These are phyloP conservation scores for Stropharia rugosoannulata DNA, from an alignment of 768 basidiomycete species.

Conservation along the genomic window DNA sequence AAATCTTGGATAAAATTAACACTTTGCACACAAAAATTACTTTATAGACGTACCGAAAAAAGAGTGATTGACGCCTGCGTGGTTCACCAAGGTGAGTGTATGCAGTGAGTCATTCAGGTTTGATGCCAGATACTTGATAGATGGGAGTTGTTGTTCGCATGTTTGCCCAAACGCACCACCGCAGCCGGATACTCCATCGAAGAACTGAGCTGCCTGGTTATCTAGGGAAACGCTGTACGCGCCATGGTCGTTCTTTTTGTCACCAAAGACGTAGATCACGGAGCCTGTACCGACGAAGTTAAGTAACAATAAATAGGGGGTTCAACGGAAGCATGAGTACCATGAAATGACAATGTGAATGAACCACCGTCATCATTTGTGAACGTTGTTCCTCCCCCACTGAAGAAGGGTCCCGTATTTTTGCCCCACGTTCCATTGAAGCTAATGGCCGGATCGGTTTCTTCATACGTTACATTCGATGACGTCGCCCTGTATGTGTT, in stretches of 20 bases:
- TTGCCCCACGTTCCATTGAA: conserved; percentile 41
- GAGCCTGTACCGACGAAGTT: conserved; percentile 28
- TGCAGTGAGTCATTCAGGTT: conserved; percentile 39
- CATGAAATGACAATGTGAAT: conserved; percentile 39
- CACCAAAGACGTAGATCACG: conserved; percentile 44
- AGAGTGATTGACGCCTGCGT: conserved; percentile 40
- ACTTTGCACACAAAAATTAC: background rate
- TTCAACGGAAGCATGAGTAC: conserved; percentile 19
- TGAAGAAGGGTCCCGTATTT: conserved; percentile 42
- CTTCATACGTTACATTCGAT: conserved; percentile 40
- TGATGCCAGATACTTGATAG: conserved; percentile 40
- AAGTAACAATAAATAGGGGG: background rate
- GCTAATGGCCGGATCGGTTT: conserved; percentile 35
- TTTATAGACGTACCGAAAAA: conserved; percentile 36
- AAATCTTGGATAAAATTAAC: conserved; percentile 28
- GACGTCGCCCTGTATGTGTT: conserved; percentile 33
- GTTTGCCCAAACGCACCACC: conserved; percentile 43
- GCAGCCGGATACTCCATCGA: conserved; percentile 43
- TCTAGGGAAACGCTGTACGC: conserved; percentile 41
- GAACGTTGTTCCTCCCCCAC: conserved; percentile 42
- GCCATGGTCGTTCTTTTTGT: conserved; percentile 51
- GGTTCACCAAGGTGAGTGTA: conserved; percentile 36
- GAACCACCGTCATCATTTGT: conserved; percentile 40
- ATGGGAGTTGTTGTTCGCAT: conserved; percentile 45
- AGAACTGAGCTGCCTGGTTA: conserved; percentile 28